Evolutionary conservation across 2,329 filamentous ascomycete genomes (phyloP).

Genomic region (Exophiala aquamarina): DNA sequence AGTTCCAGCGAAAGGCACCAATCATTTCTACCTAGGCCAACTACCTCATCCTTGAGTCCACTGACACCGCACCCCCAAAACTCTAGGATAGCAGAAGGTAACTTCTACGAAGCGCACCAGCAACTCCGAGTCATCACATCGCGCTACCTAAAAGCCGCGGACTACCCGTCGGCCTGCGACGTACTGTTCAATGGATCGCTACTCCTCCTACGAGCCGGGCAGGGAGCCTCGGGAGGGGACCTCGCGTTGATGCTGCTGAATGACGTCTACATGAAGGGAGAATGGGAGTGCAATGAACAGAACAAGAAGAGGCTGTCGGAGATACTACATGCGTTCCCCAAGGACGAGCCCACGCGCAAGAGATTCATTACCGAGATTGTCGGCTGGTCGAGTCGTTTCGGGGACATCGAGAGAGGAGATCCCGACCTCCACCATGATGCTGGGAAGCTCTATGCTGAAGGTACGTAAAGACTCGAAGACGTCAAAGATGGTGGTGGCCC

Average conservation of each 20-base stretch:
- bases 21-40: constrained; percentile 11
- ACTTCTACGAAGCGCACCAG: constrained; percentile 98
- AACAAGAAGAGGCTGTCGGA: constrained; percentile 64
- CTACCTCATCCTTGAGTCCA: constrained; percentile 18
- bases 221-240: constrained; percentile 90
- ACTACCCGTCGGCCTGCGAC: constrained; percentile 79
- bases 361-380: constrained; percentile 87
- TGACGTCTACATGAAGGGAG: constrained; percentile 87
- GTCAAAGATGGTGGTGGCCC: not conserved
- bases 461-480: constrained; percentile 40
- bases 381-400: constrained; percentile 80
- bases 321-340: constrained; percentile 75
- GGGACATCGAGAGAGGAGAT: constrained; percentile 80
- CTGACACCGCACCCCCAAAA: constrained; percentile 16
- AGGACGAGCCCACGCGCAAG: constrained; percentile 86
- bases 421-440: constrained; percentile 92
- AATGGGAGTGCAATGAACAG: constrained; percentile 67
- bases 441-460: constrained; percentile 82
- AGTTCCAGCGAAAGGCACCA: constrained; percentile 21
- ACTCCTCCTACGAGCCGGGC: constrained; percentile 84
- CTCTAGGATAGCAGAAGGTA: constrained; percentile 86
- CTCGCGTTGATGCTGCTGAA: constrained; percentile 81
- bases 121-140: constrained; percentile 94
- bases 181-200: constrained; percentile 82
- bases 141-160: constrained; percentile 78